phyloP scores from a whole-genome alignment of 306 rosid genomes.

The Datisca glomerata region DNA sequence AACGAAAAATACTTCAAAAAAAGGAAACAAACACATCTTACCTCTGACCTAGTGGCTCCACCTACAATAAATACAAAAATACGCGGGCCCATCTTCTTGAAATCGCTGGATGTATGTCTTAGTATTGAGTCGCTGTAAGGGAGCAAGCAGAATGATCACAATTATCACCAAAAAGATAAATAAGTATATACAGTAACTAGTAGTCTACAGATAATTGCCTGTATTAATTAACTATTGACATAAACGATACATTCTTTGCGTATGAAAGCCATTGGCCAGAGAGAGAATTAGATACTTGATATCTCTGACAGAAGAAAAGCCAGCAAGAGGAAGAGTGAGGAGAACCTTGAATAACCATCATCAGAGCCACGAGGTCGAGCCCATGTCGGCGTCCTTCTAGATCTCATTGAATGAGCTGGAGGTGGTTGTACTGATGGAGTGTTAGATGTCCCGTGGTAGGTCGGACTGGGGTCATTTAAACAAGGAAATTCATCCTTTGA shows the following conservation, averaged over 20 bases:
- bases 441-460: conserved; percentile 47
- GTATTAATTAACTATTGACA: too few relatives aligned
- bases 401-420: conserved; percentile 86
- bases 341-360: conserved; percentile 90
- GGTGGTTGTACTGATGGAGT: conserved; percentile 29
- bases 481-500: conserved; percentile 92
- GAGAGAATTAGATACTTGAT: background rate
- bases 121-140: conserved; percentile 50
- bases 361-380: conserved; percentile 85
- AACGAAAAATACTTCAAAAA: background rate
- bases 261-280: too few relatives aligned
- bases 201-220: too few relatives aligned
- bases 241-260: too few relatives aligned
- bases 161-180: conserved; percentile 24
- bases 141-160: background rate
- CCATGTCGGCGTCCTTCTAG: conserved; percentile 82
- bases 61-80: conserved; percentile 86
- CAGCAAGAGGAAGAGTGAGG: background rate
- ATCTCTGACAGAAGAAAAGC: background rate
- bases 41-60: conserved; percentile 98
- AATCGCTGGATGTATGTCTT: conserved; percentile 78
- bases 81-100: conserved; percentile 80
- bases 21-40: conserved; percentile 12
- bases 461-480: conserved; percentile 77
- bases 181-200: conserved; percentile 1